Base-by-base conservation (phyloP, 2,329 filamentous ascomycete genomes). In the Camillea tinctor region DNA sequence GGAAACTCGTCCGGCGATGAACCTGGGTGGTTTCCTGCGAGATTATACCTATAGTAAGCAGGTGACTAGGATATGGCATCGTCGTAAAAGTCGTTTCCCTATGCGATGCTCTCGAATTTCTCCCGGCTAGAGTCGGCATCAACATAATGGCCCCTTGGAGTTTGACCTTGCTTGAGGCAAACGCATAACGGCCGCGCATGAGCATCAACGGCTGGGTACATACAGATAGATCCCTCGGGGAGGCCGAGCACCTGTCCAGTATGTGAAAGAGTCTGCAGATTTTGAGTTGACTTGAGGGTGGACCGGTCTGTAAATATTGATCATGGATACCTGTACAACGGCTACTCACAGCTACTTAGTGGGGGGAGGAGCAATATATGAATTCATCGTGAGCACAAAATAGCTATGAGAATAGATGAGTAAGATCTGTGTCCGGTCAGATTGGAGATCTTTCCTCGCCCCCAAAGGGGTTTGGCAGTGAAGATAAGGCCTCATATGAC, bases 121-220 rank as follows among this genome's bases (percentile, higher is more conserved):
- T 51, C 61, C 58, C 65, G 66, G 59, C 63, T 67, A 57, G 60
- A 52, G 24, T 61, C 58, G 50, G 52, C 60, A 23, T 50, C 54
- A 4, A 57, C 64, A 64, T 67, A 73, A 54, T 68, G 55, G 58
- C 71, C 66, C 52, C 64, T 64, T 26, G 63, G 58, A 9, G 68
- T 66, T 17, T 60, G 26, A 60, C 53, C 40, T 55, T 60, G 26
- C 60, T 57, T 8, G 77, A 64, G 20, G 75, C 76, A 63, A 79
- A 79, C 2, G 79, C 75, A 54, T 79, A 75, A 4, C 76, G 73
- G 4, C 72, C 73, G 19, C 69, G n/a, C n/a, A n/a, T n/a, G n/a
- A n/a, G n/a, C 71, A 5, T 73, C 71, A 7, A 72, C 66, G 26
- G 63, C 70, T 7, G 68, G 64, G 58, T 76, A 78, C n/a, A 76